Conservation (phyloP, 129 eudicot genomes). For the Calendula officinalis region DNA sequence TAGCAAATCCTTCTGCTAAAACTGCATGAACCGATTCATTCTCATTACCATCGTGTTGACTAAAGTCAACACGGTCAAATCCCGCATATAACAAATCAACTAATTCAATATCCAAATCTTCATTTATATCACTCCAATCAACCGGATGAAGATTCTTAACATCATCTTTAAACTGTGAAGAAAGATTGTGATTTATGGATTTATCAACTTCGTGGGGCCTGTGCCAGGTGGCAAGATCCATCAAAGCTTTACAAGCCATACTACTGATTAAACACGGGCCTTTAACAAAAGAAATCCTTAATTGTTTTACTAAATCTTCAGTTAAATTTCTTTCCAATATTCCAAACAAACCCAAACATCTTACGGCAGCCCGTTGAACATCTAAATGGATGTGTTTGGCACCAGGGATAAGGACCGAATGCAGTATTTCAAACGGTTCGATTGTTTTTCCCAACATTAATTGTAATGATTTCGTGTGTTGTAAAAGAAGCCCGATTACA, state of each 20-base stretch:
- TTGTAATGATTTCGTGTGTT: constrained; percentile 64
- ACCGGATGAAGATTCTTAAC: constrained; percentile 28
- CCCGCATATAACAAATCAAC: constrained; percentile 68
- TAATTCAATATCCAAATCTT: constrained; percentile 45
- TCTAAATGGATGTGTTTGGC: constrained; percentile 81
- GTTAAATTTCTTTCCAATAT: constrained; percentile 62
- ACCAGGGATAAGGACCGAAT: constrained; percentile 81
- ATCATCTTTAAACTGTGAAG: constrained; percentile 43
- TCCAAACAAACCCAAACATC: constrained; percentile 97
- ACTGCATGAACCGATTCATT: constrained; percentile 68
- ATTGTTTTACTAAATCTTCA: constrained; percentile 67
- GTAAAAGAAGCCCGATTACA: constrained; percentile 71
- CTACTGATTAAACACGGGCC: constrained; percentile 51
- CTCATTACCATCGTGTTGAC: constrained; percentile 49
- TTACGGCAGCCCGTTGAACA: constrained; percentile 82
- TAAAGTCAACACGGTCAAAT: constrained; percentile 42
- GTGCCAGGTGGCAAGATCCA: constrained; percentile 92
- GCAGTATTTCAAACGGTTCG: constrained; percentile 78
- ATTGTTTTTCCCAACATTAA: constrained; percentile 72
- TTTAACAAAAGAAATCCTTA: constrained; percentile 55
- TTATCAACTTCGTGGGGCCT: constrained; percentile 78
- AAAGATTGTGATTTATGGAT: constrained; percentile 48
- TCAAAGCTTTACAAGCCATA: constrained; percentile 77
- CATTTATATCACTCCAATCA: constrained; percentile 37
- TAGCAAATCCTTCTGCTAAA: constrained; percentile 90